These are phyloP conservation scores for Ogataea degrootiae DNA, from an alignment of 805 yeast genomes.

Conservation along the genomic window DNA sequence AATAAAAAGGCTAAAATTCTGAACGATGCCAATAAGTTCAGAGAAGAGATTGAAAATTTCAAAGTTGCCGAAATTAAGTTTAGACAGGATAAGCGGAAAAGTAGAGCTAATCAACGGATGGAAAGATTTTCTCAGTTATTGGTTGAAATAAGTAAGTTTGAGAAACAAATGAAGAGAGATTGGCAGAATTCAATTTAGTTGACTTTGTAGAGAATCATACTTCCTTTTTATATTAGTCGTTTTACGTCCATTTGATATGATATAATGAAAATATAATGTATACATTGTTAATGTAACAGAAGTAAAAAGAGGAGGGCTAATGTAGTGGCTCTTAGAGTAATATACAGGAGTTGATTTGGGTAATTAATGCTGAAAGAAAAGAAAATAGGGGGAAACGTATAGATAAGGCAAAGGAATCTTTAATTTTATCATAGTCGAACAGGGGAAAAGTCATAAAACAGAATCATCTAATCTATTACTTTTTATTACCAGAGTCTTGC, in stretches of 20 bases:
- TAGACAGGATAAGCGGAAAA: slow-evolving; percentile 18
- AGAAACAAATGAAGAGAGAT: slow-evolving; percentile 15
- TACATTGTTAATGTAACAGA: no score
- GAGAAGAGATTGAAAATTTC: slow-evolving; percentile 23
- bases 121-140: slow-evolving; percentile 21
- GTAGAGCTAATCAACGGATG: slow-evolving; percentile 20
- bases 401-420: neutral
- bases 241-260: neutral
- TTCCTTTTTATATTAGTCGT: no score
- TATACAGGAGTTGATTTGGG: neutral
- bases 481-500: slow-evolving; percentile 7
- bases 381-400: neutral
- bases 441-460: neutral
- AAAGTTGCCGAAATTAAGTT: slow-evolving; percentile 20
- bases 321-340: no score
- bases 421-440: neutral
- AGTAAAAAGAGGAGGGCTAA: no score
- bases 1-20: slow-evolving; percentile 28
- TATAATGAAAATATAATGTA: neutral
- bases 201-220: neutral
- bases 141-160: slow-evolving; percentile 23
- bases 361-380: neutral
- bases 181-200: neutral
- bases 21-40: slow-evolving; percentile 19
- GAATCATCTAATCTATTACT: slow-evolving; percentile 12